phyloP scores from a whole-genome alignment of 2,329 filamentous ascomycete genomes.

The Fusarium sp. region DNA sequence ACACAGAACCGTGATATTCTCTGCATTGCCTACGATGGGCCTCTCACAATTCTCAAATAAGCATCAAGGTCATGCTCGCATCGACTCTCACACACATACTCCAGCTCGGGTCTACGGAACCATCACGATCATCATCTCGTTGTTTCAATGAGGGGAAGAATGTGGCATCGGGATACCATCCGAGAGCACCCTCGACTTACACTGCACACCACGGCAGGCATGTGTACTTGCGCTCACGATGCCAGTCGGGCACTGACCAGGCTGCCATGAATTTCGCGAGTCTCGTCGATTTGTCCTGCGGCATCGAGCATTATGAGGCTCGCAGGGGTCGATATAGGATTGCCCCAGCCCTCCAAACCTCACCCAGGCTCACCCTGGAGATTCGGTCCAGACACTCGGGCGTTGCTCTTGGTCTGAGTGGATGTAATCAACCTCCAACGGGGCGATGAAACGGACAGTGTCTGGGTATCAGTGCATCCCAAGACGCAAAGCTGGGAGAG shows the following conservation, averaged over 20 bases:
- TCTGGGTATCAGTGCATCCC: neutral
- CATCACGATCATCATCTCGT: conserved; percentile 10
- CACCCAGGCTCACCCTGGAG: neutral
- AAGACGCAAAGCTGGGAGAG: neutral
- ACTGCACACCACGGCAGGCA: neutral
- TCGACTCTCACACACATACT: neutral
- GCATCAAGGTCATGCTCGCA: neutral
- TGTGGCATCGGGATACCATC: conserved; percentile 14
- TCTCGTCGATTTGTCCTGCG: neutral
- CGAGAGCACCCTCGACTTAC: conserved; percentile 10
- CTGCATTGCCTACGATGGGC: neutral
- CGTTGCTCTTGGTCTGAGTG: neutral
- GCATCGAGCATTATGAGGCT: neutral
- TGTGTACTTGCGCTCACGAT: neutral
- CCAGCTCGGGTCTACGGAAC: conserved; percentile 9
- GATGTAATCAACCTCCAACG: neutral
- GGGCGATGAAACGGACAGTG: neutral
- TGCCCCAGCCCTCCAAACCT: neutral
- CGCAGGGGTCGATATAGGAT: neutral
- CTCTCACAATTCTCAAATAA: neutral
- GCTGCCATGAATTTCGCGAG: neutral
- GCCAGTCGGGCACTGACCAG: neutral
- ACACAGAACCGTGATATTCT: neutral
- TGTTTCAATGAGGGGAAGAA: neutral
- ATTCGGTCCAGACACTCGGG: neutral